Evolutionary conservation across 2,329 filamentous ascomycete genomes (phyloP), one percentile per base, ranked within the genome.

Genomic region (Verticillium klebahnii): DNA sequence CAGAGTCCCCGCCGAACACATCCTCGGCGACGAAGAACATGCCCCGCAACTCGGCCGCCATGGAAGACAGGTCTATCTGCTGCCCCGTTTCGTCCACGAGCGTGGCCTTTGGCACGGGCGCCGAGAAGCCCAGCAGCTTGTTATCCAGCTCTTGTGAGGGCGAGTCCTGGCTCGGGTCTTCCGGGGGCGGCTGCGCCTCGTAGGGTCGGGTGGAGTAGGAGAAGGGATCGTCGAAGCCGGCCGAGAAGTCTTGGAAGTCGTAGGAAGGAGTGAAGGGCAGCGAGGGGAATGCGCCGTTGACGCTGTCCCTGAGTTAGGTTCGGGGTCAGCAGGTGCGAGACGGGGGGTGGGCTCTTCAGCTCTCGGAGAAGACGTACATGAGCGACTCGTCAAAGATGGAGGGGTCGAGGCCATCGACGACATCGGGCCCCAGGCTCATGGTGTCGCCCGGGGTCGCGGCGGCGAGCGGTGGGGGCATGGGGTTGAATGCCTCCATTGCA

Each of bases 1-100:
- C 73, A 56, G 76, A 80, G 58, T 86, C 78, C 76, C 85, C 75
- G 74, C 87, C 74, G 79, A 91, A 93, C 5, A 92, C 90, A 68
- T 92, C 90, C 72, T 94, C 91, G 55, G 91, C 91, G 31, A 94
- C 85, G 71, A 93, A 93, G 80, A 94, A 94, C 90, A 94, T 93
- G 82, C 91, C 91, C 70, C 92, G 91, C 14, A 94, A 79, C 76
- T 94, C 90, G 62, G 90, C 90, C 25, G 83, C 83, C 80, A 93
- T 87, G 68, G 78, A 81, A 3, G 58, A 57, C 12, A 90, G 79
- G 60, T 90, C 86, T 34, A 85, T 84, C 62, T 85, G 80, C 58
- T 87, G 82, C 59, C 85, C 88, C 7, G 81, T 75, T 65, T 89
- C 89, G 67, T 91, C 89, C 57, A 92, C 74, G 8, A 92, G 77